Base-by-base conservation (phyloP, 345 rosid genomes). In the Aethionema arabicum region DNA sequence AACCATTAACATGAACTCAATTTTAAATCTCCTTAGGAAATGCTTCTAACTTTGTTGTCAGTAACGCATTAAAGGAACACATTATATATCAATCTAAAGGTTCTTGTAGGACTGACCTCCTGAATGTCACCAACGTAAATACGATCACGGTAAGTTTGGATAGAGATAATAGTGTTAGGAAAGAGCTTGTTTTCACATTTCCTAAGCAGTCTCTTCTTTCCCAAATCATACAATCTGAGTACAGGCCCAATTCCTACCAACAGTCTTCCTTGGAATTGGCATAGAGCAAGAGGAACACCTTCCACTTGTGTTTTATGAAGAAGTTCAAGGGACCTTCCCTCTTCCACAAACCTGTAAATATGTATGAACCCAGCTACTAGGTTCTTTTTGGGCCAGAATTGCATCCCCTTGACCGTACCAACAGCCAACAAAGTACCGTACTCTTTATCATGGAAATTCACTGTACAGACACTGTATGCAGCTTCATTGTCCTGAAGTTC, bases 401-500 rank as follows among this genome's bases (percentile, higher is more conserved):
- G 86, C 78, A 90, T 75, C 48, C 92, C 95, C 74, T 87, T 90
- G 7, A 88, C 89, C 5, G 97, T 93, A 55, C 99, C 99, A 64
- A 93, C 96, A 57, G 96, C 99, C 58, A 93, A 76, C 55, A 93
- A 77, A 31, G 96, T 79, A 57, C 99, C 99, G 41, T 93, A 75
- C 80, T 87, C 97, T 74, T 90, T 93, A 74, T 93, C 99, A 61
- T 91, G 96, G 71, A 90, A 93, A 67, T 93, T 93, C 52, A 90
- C 95, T 4, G 92, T 90, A 68, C 97, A 93, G 7, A 87, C 62
- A 52, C 97, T 93, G 66, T 84, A 90, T 5, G 99, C 99, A 66
- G 97, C 97, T 77, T 87, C 99, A 68, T 83, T 90, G 68, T 93
- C 97, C 73, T 93, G 99, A 76, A 93, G 99, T 73, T 93, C 99